A percentile compares a stretch with the other conserved stretches of the same genome.
Evolutionary conservation across 1,284 basidiomycete species (phyloP).

Genomic region (Ustilago hordei): DNA sequence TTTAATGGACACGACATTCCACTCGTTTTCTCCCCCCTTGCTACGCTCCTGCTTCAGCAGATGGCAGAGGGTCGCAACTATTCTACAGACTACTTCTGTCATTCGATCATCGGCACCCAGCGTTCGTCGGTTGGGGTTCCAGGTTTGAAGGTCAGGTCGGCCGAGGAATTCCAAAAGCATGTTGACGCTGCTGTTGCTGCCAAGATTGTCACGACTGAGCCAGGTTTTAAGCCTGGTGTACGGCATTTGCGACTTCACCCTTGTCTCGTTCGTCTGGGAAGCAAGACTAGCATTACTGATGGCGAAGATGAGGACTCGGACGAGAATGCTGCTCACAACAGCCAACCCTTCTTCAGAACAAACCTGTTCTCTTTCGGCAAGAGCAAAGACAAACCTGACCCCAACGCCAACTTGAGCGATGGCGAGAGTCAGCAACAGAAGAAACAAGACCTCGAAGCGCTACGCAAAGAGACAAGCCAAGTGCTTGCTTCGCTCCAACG

Average conservation of each 20-base stretch:
- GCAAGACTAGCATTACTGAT: slow-evolving; percentile 25
- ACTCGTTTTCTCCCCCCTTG: slow-evolving; percentile 28
- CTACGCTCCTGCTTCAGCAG: slow-evolving; percentile 45
- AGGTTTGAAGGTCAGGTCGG: slow-evolving; percentile 19
- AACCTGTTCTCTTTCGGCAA: slow-evolving; percentile 17
- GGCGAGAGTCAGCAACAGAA: slow-evolving; percentile 4
- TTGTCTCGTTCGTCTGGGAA: slow-evolving; percentile 19
- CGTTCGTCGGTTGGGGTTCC: slow-evolving; percentile 23
- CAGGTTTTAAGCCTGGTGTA: slow-evolving; percentile 45
- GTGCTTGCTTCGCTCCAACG: slow-evolving; percentile 35
- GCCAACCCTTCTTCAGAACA: slow-evolving; percentile 6
- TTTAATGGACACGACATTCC: slow-evolving; percentile 47
- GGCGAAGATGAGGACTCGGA: slow-evolving; percentile 26
- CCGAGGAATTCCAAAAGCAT: slow-evolving; percentile 43
- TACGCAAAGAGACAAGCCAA: slow-evolving; percentile 32
- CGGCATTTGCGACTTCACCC: slow-evolving; percentile 46
- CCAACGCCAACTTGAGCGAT: neutral
- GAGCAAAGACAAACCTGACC: neutral
- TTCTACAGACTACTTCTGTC: slow-evolving; percentile 53
- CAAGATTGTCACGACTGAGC: slow-evolving; percentile 50
- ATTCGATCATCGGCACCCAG: slow-evolving; percentile 32
- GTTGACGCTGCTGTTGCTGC: slow-evolving; percentile 40
- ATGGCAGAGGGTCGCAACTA: slow-evolving; percentile 46
- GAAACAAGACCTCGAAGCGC: slow-evolving; percentile 16
- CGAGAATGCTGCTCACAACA: slow-evolving; percentile 6